Base-by-base conservation (phyloP, 176 grass and related monocot species). In the Oryza nivara region DNA sequence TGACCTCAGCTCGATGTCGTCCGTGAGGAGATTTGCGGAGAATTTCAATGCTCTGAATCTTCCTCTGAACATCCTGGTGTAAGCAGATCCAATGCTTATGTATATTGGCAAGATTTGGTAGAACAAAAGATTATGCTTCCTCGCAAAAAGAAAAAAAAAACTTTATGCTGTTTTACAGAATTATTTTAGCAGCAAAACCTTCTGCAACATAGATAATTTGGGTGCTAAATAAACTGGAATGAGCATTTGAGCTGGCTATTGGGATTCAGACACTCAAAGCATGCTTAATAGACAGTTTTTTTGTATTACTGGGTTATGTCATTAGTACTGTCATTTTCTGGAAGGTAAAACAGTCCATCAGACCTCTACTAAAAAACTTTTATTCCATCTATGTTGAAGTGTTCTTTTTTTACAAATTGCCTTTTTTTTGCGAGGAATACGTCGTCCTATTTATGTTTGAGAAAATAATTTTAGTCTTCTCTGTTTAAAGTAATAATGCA, bases 21-120 rank as follows among this genome's bases (percentile, higher is more conserved):
- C 92, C 1, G 84, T 94, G 3, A 85, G 81, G 19, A 89, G 84
- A 70, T 92, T 94, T 64, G 87, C 69, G 11, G 41, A 81, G 5
- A 74, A 85, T 10, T 94, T 94, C 46, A 44, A 77, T 61, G 48
- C 47, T 0, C 54, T 87, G 46, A 72, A 87, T 49, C 92, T 87
- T 73, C 87, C 89, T 2, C 77, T 94, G 36, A 91, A 91, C 75
- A 91, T 89, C 32, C 89, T 94, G 38, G 82, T 94, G 92, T 91
- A 81, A 87, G 81, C 46, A 25, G 4, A 13, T 20, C 9, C 16
- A 67, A 40, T 16, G 16, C 22, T 61, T 4, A 0, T 5, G 6
- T 56, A 19, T 6, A 16, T 56, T 56, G 30, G 28, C 0, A 67
- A 34, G 0, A 16, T 67, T 32, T 67, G 28, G 64, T 67, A 16